phyloP scores from a whole-genome alignment of 2,329 filamentous ascomycete species.

The Fusarium chlamydosporum region DNA sequence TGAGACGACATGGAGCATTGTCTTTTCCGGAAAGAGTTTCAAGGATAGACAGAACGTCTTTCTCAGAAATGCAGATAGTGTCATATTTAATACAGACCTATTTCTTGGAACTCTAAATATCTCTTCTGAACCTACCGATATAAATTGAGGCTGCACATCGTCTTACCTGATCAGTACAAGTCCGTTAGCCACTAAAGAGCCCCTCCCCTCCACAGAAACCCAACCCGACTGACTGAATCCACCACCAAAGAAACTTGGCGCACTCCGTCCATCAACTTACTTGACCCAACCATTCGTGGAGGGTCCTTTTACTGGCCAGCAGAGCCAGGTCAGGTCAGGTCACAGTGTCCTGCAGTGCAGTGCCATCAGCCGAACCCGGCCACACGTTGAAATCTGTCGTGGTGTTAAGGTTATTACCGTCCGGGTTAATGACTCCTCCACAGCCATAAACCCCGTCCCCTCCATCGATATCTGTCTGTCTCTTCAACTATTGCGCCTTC shows the following conservation, averaged over 20 bases:
- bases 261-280: slow-evolving; percentile 9
- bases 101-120: slow-evolving; percentile 13
- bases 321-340: no score
- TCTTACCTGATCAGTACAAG: slow-evolving; percentile 37
- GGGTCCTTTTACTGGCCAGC: neutral
- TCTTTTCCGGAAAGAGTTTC: slow-evolving; percentile 40
- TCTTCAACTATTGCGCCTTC: slow-evolving; percentile 3
- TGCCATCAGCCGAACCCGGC: slow-evolving; percentile 43
- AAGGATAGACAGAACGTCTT: slow-evolving; percentile 22
- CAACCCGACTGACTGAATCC: slow-evolving; percentile 18
- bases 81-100: slow-evolving; percentile 18
- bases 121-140: neutral
- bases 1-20: slow-evolving; percentile 20
- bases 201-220: slow-evolving; percentile 21
- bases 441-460: slow-evolving; percentile 19
- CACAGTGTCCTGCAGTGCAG: neutral
- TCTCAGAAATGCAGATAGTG: slow-evolving; percentile 32
- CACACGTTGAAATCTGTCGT: slow-evolving; percentile 35
- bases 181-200: slow-evolving; percentile 31
- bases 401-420: slow-evolving; percentile 16
- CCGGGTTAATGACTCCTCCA: slow-evolving; percentile 22
- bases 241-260: slow-evolving; percentile 22
- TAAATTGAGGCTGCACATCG: slow-evolving; percentile 23
- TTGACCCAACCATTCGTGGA: slow-evolving; percentile 23
- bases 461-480: slow-evolving; percentile 8